Base-by-base conservation (phyloP, 371 early-diverging fungal genomes). In the Syncephalastrum sp. region DNA sequence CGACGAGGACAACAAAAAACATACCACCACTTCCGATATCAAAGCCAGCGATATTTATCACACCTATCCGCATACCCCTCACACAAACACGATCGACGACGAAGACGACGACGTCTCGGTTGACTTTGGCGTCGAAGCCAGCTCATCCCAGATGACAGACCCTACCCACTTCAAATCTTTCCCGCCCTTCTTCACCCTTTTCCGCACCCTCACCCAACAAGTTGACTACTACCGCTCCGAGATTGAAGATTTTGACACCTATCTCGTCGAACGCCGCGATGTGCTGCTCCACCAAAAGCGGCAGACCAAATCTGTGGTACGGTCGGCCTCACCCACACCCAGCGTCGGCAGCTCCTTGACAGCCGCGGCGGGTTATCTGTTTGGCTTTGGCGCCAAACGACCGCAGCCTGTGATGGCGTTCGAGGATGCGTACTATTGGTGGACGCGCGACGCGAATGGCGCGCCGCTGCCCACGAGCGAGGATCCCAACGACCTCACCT, bases 141-240 rank as follows among this genome's bases (percentile, higher is more conserved):
- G 61, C 23, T 65, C 57, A 5, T 38, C 51, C 48, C 46, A 53
- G 15, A 63, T 56, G 68, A 63, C 68, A 27, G 49, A 45, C 5
- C 50, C 59, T 5, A 59, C 57, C 57, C 64, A 67, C 7, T 79
- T 79, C 61, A 75, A 72, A 46, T 70, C 74, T 6, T 80, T 75
- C 57, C 82, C 82, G 7, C 77, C 77, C 6, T 75, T 82, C 57
- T 82, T 80, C 56, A 78, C 81, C 5, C 67, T 82, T 52, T 72
- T 82, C 56, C 74, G 67, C 50, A 82, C 81, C 1, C 56, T 82
- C 55, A 82, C 82, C 5, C 77, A 82, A 42, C 81, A 82, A 55
- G 77, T 82, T 48, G 79, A 77, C 45, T 82, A 73, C 44, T 82
- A 82, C 54, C 77, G 81, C 3, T 77, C 79, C 14, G 79, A 80